phyloP scores from a whole-genome alignment of 2,329 filamentous ascomycete species.

The Colletotrichum euphorbiae region DNA sequence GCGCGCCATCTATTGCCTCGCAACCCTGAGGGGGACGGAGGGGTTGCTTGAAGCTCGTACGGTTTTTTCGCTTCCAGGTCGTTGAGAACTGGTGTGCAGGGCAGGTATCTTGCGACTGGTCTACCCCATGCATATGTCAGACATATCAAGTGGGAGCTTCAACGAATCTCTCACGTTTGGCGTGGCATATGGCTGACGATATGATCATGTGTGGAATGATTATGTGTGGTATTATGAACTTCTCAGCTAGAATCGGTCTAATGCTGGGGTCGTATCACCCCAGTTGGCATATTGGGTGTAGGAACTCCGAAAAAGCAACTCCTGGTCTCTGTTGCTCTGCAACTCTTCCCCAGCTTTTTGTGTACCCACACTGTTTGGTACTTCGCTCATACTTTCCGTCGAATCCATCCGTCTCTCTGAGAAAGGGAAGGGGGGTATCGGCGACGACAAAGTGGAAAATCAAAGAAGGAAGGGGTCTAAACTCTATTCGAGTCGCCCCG shows the following conservation, averaged over 20 bases:
- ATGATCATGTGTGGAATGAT: constrained; percentile 6
- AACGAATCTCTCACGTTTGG: neutral
- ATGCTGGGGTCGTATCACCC: neutral
- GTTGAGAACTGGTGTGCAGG: neutral
- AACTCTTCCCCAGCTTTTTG: constrained; percentile 7
- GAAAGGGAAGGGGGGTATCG: constrained; percentile 40
- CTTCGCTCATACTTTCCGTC: constrained; percentile 37
- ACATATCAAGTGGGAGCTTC: neutral
- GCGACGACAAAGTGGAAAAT: constrained; percentile 39
- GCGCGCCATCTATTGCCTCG: constrained; percentile 19
- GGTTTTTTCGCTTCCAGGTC: neutral
- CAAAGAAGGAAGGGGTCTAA: neutral
- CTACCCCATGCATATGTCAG: neutral
- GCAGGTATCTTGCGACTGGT: too few relatives aligned
- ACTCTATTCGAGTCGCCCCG: neutral
- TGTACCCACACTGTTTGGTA: constrained; percentile 4
- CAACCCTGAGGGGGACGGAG: neutral
- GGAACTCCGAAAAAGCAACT: constrained; percentile 1
- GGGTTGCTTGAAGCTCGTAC: too few relatives aligned
- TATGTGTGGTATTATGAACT: constrained; percentile 32
- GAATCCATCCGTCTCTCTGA: constrained; percentile 38
- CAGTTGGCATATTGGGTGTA: neutral
- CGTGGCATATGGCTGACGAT: neutral
- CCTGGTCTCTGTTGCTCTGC: neutral
- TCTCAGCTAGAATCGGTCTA: constrained; percentile 16